phyloP scores from a whole-genome alignment of 495 filamentous ascomycete genomes.

The Xylaria cubensis region DNA sequence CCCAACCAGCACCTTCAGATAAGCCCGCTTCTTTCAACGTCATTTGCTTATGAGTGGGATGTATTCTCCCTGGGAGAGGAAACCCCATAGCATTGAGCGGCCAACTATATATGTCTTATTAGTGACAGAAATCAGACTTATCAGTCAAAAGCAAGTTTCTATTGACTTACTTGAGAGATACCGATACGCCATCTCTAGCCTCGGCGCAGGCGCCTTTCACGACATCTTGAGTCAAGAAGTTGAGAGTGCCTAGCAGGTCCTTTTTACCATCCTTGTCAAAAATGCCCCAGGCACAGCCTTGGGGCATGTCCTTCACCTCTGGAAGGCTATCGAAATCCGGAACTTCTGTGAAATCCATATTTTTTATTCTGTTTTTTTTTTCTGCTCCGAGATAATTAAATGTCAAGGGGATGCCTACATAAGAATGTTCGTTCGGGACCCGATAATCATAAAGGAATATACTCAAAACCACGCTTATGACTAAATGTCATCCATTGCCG shows the following conservation, averaged over 20 bases:
- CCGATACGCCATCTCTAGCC: conserved; percentile 58
- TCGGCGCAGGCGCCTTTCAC: conserved; percentile 59
- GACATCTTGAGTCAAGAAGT: conserved; percentile 63
- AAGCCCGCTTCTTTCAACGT: conserved; percentile 49
- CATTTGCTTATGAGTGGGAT: conserved; percentile 57
- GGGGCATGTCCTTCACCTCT: conserved; percentile 63
- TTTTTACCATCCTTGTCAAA: conserved; percentile 68
- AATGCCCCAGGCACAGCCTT: conserved; percentile 70
- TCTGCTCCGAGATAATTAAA: neutral
- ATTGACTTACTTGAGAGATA: conserved; percentile 63
- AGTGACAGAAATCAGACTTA: conserved; percentile 28
- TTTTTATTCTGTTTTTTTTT: neutral
- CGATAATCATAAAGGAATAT: neutral
- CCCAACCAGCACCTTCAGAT: conserved; percentile 43
- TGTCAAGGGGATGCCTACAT: neutral
- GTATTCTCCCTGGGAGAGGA: conserved; percentile 59
- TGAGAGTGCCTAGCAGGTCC: conserved; percentile 64
- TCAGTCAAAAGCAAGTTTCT: conserved; percentile 27
- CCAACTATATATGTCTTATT: conserved; percentile 41
- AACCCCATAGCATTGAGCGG: conserved; percentile 53
- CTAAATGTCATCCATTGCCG: neutral
- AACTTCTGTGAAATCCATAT: conserved; percentile 32
- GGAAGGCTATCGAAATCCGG: conserved; percentile 67
- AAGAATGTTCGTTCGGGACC: neutral
- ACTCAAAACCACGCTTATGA: neutral